Base-by-base conservation (phyloP, 2,329 filamentous ascomycete genomes). In the Aureobasidium sp. region DNA sequence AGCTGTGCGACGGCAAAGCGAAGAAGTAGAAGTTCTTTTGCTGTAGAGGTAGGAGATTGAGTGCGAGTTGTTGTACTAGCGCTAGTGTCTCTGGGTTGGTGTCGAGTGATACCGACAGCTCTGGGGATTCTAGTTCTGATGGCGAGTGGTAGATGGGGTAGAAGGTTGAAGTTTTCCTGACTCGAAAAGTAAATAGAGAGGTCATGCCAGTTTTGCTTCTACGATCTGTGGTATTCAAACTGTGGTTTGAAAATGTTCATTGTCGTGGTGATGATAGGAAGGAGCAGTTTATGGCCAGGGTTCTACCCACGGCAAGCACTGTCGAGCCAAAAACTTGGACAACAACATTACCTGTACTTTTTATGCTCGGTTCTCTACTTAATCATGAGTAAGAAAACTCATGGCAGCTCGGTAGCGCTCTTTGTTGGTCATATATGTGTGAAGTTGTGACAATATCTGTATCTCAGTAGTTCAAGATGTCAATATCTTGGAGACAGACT, bases 1-100 rank as follows among this genome's bases (percentile, higher is more conserved):
- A 90, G 34, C 91, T 92, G 69, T 91, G 83, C 49, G 82, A 87
- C 67, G 89, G 89, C 0, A 89, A 89, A 34, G 31, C 9, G 72
- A 60, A 52, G 27, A 39, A 60, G 27, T 39, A 45, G 42, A 27
- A 27, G 42, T 45, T 45, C 20, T 45, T 20, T 45, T 27, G 42
- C 12, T 45, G 22, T 36, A 14, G 31, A 6, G 27, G 17, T 6
- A 51, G 37, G 20, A 52, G 20, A 1, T 15, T 20, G n/a, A 7
- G 20, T 17, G 34, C 14, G 25, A 7, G n/a, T 7, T 20, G 20
- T 27, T 25, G 20, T 52, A 20, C 8, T 34, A 12, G 31, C 9
- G 11, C 31, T 34, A 11, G 12, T 9, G 31, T 11, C 12, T 12
- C 9, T 12, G 31, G 31, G 31, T 2, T 12, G 11, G 31, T 3